A percentile compares a stretch with the other conserved stretches of the same genome.
phyloP scores from a whole-genome alignment of 169 alveolate genomes.

The Theileria parva region DNA sequence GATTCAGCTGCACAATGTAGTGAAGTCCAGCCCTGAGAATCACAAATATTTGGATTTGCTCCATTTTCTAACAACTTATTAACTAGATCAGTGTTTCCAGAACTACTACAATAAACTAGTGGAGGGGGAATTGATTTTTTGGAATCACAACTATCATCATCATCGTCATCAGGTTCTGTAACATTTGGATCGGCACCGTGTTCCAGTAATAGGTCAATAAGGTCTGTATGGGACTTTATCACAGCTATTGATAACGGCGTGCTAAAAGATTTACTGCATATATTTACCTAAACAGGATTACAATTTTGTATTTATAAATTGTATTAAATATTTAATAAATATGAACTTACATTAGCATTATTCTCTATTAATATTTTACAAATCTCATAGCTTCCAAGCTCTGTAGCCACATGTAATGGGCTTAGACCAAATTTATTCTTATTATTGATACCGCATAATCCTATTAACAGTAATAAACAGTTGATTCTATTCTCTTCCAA shows the following conservation, averaged over 20 bases:
- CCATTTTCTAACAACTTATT: conserved; percentile 37
- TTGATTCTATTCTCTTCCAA: conserved; percentile 1
- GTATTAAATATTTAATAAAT: background rate
- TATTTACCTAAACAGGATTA: conserved; percentile 13
- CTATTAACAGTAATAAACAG: conserved; percentile 44
- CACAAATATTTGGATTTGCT: conserved; percentile 31
- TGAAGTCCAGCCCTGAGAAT: conserved; percentile 71
- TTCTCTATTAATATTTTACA: conserved; percentile 38
- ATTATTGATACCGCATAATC: conserved; percentile 43
- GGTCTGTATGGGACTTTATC: conserved; percentile 39
- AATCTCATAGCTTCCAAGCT: conserved; percentile 37
- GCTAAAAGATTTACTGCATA: conserved; percentile 37
- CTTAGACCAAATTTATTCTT: conserved; percentile 50
- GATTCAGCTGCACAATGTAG: conserved; percentile 75
- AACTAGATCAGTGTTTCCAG: conserved; percentile 35
- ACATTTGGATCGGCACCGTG: conserved; percentile 66
- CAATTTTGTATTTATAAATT: background rate
- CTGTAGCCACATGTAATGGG: conserved; percentile 56
- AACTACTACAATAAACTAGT: conserved; percentile 52
- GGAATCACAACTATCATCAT: background rate
- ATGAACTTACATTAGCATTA: conserved; percentile 32
- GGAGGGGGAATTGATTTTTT: conserved; percentile 59
- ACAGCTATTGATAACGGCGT: conserved; percentile 63
- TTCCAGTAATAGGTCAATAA: conserved; percentile 37
- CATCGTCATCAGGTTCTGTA: background rate